phyloP scores from a whole-genome alignment of 139 green algal genomes.

The Haematococcus lacustris region DNA sequence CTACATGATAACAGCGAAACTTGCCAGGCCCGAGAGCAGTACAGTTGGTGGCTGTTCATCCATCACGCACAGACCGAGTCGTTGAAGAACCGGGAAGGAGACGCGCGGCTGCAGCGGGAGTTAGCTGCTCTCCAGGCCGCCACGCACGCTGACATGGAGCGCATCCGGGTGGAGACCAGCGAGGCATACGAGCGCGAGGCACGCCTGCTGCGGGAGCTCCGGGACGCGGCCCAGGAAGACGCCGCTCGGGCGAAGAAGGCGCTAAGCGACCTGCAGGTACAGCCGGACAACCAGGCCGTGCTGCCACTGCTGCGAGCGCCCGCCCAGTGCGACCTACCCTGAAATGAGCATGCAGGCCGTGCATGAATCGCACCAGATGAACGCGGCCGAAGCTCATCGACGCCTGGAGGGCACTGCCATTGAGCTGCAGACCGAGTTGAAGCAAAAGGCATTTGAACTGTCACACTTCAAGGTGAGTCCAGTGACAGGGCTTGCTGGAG shows the following conservation, averaged over 20 bases:
- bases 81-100: constrained; percentile 2
- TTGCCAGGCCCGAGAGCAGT: no score
- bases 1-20: no score
- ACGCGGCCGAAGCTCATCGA: constrained; percentile 10
- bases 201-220: constrained; percentile 37
- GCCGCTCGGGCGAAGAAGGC: constrained; percentile 18
- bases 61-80: constrained; percentile 2
- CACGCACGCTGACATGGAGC: constrained; percentile 29
- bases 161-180: constrained; percentile 30
- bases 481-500: no score
- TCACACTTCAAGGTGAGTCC: constrained; percentile 30
- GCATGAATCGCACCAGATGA: constrained; percentile 13
- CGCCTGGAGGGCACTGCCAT: constrained; percentile 28
- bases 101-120: constrained; percentile 10
- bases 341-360: constrained; percentile 5
- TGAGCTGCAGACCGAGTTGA: constrained; percentile 33
- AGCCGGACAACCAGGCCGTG: no score
- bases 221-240: constrained; percentile 28
- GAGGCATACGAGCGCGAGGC: constrained; percentile 41
- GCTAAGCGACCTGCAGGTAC: constrained; percentile 16
- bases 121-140: constrained; percentile 16
- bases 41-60: no score
- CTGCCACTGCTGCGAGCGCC: neutral
- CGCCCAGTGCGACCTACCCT: neutral
- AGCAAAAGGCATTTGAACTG: constrained; percentile 38